Percentiles rank a stretch among this genome's conserved stretches.
These are phyloP conservation scores for Fonsecaea nubica DNA, from an alignment of 2,329 filamentous ascomycete species.

Conservation along the genomic window DNA sequence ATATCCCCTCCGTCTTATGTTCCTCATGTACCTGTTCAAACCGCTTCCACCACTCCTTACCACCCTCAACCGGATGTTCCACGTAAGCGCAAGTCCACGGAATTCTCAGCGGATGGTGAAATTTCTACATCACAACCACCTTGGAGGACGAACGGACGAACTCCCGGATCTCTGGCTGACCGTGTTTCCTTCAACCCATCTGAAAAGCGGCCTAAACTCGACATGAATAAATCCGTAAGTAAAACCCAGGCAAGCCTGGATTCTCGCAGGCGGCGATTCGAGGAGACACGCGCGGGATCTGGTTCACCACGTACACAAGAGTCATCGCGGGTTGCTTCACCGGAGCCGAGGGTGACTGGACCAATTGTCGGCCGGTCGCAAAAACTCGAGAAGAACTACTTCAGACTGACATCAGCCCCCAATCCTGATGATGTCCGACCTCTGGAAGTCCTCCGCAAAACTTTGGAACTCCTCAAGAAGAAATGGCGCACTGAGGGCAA, in stretches of 20 bases:
- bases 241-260: conserved; percentile 89
- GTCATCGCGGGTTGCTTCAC: conserved; percentile 54
- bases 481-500: conserved; percentile 95
- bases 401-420: conserved; percentile 88
- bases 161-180: conserved; percentile 66
- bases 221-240: conserved; percentile 68
- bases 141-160: conserved; percentile 75
- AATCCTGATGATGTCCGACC: conserved; percentile 89
- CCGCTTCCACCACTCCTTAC: conserved; percentile 29
- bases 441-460: conserved; percentile 77
- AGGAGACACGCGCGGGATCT: conserved; percentile 57
- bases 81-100: conserved; percentile 86
- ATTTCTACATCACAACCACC: conserved; percentile 63
- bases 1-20: conserved; percentile 36
- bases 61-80: conserved; percentile 43
- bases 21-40: conserved; percentile 31
- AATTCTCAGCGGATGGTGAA: conserved; percentile 61
- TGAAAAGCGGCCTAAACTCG: conserved; percentile 58
- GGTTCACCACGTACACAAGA: conserved; percentile 47
- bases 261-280: conserved; percentile 87
- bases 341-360: conserved; percentile 56
- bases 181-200: conserved; percentile 70
- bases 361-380: conserved; percentile 87
- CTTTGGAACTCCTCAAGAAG: conserved; percentile 85
- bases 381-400: conserved; percentile 88